phyloP scores from a whole-genome alignment of 331 rosid genomes.

The Erythrophleum ivorense region DNA sequence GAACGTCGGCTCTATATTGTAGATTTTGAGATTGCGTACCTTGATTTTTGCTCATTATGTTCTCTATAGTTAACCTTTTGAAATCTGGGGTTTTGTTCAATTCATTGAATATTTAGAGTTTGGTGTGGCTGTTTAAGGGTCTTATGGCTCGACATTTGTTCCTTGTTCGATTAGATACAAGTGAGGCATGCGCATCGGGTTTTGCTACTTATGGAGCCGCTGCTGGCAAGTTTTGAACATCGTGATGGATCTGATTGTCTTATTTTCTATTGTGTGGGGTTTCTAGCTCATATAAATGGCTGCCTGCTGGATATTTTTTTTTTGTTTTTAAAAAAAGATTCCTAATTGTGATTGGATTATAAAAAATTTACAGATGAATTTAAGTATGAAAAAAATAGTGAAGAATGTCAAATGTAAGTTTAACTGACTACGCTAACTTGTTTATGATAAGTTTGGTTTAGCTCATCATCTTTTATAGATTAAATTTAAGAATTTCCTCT shows the following conservation, averaged over 20 bases:
- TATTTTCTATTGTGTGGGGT: not conserved
- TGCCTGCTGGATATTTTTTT: too few relatives aligned
- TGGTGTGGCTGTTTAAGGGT: not conserved
- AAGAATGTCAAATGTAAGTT: too few relatives aligned
- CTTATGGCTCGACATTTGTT: not conserved
- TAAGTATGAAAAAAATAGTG: too few relatives aligned
- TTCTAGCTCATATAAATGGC: too few relatives aligned
- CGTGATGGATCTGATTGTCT: not conserved
- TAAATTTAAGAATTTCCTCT: not conserved
- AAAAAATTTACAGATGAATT: too few relatives aligned
- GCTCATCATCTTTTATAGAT: not conserved
- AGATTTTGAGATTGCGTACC: not conserved
- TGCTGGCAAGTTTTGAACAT: not conserved
- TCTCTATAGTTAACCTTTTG: not conserved
- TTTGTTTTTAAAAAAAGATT: too few relatives aligned
- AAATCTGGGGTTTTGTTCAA: not conserved
- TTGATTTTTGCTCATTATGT: not conserved
- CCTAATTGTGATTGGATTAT: too few relatives aligned
- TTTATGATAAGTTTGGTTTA: not conserved
- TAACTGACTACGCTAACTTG: too few relatives aligned
- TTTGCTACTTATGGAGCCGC: not conserved
- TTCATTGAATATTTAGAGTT: not conserved
- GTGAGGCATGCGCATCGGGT: not conserved
- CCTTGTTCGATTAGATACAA: not conserved
- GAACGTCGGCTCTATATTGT: not conserved